Evolutionary conservation across 1,139 yeast genomes (phyloP), one percentile per base, ranked within the genome.

Genomic region (Ogataea hybrid): DNA sequence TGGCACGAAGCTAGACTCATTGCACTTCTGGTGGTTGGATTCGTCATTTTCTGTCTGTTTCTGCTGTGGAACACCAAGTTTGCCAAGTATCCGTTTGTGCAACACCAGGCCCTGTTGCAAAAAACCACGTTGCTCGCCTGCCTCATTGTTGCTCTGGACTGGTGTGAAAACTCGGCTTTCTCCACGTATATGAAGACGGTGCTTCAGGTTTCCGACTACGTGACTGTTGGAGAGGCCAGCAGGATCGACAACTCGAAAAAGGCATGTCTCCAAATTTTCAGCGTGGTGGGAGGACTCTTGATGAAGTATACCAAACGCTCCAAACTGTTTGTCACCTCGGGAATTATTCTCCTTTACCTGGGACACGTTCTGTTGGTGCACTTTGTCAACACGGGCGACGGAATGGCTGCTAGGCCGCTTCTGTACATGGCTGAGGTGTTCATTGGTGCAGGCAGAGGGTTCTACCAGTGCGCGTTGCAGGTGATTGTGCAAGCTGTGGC

Each of bases 171-270:
- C 20, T 34, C 37, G 11, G 15, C 37, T 4, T 34, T 12, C 17
- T 34, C 37, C 10, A 34, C 37, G 16, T 34, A 34, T 21, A 21
- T 34, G 28, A 34, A 34, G 17, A 34, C 37, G 2, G 25, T 27
- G 12, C 32, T 34, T 6, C 37, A 34, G 25, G 37, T 34, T 8
- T 29, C 37, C 7, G 25, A 34, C 16, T 34, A 34, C 27, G 37
- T 34, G 18, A 34, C 25, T 14, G 37, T 34, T 21, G 37, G 37
- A 25, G 37, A 34, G 17, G 37, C 37, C 10, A 34, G 31, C 11
- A 25, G 37, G 16, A 34, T 34, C 8, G 37, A 34, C 27, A 29
- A 34, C 20, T 34, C 37, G n/a, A 34, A 34, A 25, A 34, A 34
- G n/a, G 37, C 37, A 3, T 34, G 37, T 20, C 7, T 34, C 25